These are phyloP conservation scores for Carex arenaria DNA, from an alignment of 202 grass and related monocot species.

Conservation along the genomic window DNA sequence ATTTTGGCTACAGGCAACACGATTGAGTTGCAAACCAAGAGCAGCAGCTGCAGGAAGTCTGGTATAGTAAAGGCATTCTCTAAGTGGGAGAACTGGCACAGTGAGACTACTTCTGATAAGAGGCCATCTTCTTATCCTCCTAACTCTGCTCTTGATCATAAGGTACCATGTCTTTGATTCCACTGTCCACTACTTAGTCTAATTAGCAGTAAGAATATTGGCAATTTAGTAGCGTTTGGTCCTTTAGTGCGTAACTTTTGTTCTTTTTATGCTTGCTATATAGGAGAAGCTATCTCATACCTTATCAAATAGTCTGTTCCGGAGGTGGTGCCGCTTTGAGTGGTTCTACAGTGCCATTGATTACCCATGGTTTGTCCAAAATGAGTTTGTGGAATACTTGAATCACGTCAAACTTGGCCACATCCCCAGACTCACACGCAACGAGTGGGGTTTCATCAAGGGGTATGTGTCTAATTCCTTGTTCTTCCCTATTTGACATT, in stretches of 20 bases:
- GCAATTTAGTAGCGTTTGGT: not conserved
- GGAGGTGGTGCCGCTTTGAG: constrained; percentile 91
- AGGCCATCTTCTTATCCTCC: constrained; percentile 32
- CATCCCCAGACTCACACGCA: constrained; percentile 79
- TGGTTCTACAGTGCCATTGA: constrained; percentile 98
- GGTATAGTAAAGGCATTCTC: constrained; percentile 60
- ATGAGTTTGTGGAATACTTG: constrained; percentile 97
- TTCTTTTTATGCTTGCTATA: constrained; percentile 24
- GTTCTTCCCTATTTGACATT: constrained; percentile 10
- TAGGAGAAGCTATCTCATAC: constrained; percentile 75
- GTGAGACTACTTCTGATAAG: constrained; percentile 37
- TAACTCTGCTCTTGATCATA: constrained; percentile 53
- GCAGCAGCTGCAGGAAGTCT: constrained; percentile 53
- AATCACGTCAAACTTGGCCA: constrained; percentile 91
- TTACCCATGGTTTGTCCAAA: constrained; percentile 95
- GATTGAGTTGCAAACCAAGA: constrained; percentile 39
- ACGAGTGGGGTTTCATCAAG: constrained; percentile 94
- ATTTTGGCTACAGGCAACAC: constrained; percentile 23
- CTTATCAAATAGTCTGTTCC: constrained; percentile 75
- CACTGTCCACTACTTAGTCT: constrained; percentile 7
- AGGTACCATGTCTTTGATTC: constrained; percentile 38
- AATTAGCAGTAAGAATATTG: not conserved
- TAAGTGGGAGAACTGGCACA: constrained; percentile 45
- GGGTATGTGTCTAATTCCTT: constrained; percentile 41
- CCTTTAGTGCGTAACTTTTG: not conserved